Base-by-base conservation (phyloP, 257 asterid species). In the Ilex asprella region DNA sequence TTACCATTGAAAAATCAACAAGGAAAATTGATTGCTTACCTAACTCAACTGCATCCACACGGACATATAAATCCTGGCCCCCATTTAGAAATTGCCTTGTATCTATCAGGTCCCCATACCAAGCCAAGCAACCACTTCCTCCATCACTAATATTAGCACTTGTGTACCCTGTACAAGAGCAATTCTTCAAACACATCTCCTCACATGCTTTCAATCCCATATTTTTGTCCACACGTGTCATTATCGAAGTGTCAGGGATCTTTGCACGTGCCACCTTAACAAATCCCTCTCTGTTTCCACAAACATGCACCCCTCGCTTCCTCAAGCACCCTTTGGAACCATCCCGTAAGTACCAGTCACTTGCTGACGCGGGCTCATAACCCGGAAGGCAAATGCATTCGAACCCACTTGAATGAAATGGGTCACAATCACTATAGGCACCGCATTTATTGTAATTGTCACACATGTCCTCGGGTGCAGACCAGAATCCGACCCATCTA, bases 381-480 rank as follows among this genome's bases (percentile, higher is more conserved):
- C 84, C 84, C 0, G 74, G 74, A 56, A 79, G 74, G 47, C 84
- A 75, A 7, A 39, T 54, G 21, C 79, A 75, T 56, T 66, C 77
- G n/a, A 78, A 78, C 12, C 60, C 60, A 4, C 64, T 39, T 60
- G 64, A 47, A 39, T 65, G 66, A 59, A 32, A 55, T 5, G 67
- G 62, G 29, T 75, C 65, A 49, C 79, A 76, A 2, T 58, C 31
- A 50, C 75, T 50, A 41, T 31, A 62, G 16, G 31, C 64, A 21
- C 78, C 71, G 59, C 79, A 78, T 10, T 66, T 72, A 16, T 61
- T 55, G 31, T 75, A 68, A 56, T 32, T 10, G 44, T 78, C 78
- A 39, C 84, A 75, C 15, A 29, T 64, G 49, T 79, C 81, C 39
- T 55, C 63, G 0, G 73, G 72, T 0, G 65, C 63, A 14, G 52